phyloP scores from a whole-genome alignment of 805 yeast genomes.

The Starmerella lactis-condensi region DNA sequence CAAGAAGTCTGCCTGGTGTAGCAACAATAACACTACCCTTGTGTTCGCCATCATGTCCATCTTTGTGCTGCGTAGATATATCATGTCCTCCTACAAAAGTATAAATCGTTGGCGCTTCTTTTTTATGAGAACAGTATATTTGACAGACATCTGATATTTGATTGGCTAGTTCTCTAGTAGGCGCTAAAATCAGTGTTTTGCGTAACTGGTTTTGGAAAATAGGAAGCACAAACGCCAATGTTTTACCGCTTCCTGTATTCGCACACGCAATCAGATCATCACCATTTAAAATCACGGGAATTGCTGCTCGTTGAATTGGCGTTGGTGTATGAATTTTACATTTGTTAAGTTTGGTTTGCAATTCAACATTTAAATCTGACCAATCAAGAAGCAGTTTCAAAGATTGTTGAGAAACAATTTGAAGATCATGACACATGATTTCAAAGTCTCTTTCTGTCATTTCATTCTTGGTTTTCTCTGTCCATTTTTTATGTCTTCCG shows the following conservation, averaged over 20 bases:
- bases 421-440: constrained; percentile 58
- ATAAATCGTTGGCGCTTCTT: too few species aligned
- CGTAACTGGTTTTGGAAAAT: constrained; percentile 35
- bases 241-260: constrained; percentile 92
- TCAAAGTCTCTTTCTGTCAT: constrained; percentile 87
- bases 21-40: constrained; percentile 44
- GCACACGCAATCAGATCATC: constrained; percentile 78
- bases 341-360: constrained; percentile 25
- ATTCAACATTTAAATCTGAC: constrained; percentile 24
- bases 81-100: constrained; percentile 72
- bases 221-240: constrained; percentile 67
- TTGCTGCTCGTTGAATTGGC: constrained; percentile 76
- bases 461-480: constrained; percentile 37
- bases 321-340: constrained; percentile 50
- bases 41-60: constrained; percentile 34
- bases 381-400: constrained; percentile 54
- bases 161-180: constrained; percentile 83
- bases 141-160: constrained; percentile 62
- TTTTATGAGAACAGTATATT: too few species aligned
- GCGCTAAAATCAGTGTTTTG: constrained; percentile 50
- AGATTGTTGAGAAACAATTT: constrained; percentile 36
- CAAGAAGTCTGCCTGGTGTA: constrained; percentile 83
- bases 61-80: constrained; percentile 48
- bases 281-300: constrained; percentile 45
- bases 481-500: constrained; percentile 33